Evolutionary conservation across 1,284 basidiomycete species (phyloP).

Genomic region (Rhizoctonia solani): DNA sequence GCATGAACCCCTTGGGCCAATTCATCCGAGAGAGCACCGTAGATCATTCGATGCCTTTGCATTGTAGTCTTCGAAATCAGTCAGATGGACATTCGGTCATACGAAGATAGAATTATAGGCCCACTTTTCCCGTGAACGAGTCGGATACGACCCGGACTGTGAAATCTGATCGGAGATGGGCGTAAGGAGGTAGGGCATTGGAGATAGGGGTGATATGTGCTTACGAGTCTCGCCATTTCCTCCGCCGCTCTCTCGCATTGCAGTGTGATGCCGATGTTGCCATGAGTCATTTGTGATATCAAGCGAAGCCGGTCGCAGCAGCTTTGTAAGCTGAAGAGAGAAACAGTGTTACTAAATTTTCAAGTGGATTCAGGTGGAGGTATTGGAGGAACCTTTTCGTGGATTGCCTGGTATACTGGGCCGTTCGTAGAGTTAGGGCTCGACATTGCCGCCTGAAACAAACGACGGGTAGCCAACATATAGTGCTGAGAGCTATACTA

Average conservation of each 20-base stretch:
- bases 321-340: conserved; percentile 56
- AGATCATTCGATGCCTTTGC: conserved; percentile 77
- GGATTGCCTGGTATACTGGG: conserved; percentile 54
- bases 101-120: conserved; percentile 17
- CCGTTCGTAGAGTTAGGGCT: conserved; percentile 42
- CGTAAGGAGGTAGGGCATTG: neutral
- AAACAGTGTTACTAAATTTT: neutral
- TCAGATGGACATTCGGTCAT: neutral
- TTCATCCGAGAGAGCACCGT: conserved; percentile 69
- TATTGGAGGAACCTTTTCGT: conserved; percentile 55
- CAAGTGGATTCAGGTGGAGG: neutral
- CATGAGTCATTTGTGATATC: conserved; percentile 73
- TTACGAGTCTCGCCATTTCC: conserved; percentile 71
- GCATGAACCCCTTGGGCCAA: conserved; percentile 71
- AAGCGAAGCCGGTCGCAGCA: conserved; percentile 62
- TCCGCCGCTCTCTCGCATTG: conserved; percentile 69
- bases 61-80: conserved; percentile 58
- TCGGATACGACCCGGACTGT: conserved; percentile 70
- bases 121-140: conserved; percentile 71
- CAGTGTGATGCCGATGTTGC: conserved; percentile 74
- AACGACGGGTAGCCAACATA: conserved; percentile 20
- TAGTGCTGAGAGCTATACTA: neutral
- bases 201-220: conserved; percentile 43
- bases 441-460: conserved; percentile 19
- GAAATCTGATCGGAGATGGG: conserved; percentile 61